A percentile compares a stretch with the other conserved stretches of the same genome.
Conservation (phyloP, 2,329 filamentous ascomycete genomes). For the Pseudogymnoascus verrucosus region DNA sequence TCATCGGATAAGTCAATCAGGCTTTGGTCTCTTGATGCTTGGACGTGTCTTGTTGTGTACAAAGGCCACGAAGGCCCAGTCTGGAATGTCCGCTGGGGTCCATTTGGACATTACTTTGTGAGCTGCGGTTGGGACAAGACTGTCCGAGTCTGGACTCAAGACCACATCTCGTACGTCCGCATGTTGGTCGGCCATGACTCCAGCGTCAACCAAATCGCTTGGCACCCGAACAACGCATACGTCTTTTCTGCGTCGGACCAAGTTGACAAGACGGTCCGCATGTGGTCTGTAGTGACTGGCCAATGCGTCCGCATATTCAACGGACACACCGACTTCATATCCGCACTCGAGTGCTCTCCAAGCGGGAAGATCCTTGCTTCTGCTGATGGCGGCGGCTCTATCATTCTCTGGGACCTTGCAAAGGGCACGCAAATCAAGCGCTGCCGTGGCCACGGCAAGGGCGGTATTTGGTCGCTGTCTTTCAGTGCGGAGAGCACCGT, state of each 20-base stretch:
- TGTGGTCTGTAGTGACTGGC: constrained; percentile 92
- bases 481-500: constrained; percentile 91
- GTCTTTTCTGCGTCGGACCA: constrained; percentile 86
- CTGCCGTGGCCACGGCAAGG: constrained; percentile 87
- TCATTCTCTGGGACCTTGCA: constrained; percentile 90
- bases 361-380: constrained; percentile 88
- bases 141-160: constrained; percentile 83
- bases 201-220: constrained; percentile 82
- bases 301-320: constrained; percentile 85
- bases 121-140: constrained; percentile 84
- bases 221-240: constrained; percentile 91
- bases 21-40: constrained; percentile 87
- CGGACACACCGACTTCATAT: constrained; percentile 83
- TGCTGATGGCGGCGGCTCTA: constrained; percentile 79
- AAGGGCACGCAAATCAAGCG: constrained; percentile 81
- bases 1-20: constrained; percentile 84
- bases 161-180: constrained; percentile 81
- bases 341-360: constrained; percentile 73
- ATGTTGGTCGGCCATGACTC: constrained; percentile 90
- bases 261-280: constrained; percentile 80
- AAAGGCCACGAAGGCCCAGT: constrained; percentile 87
- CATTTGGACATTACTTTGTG: constrained; percentile 91
- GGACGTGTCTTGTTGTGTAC: constrained; percentile 88
- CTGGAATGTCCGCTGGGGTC: constrained; percentile 82
- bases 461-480: constrained; percentile 85